Percentiles rank a stretch among this genome's conserved stretches.
Evolutionary conservation across 208 protist species (phyloP).

Genomic region (Leishmania mexicana): DNA sequence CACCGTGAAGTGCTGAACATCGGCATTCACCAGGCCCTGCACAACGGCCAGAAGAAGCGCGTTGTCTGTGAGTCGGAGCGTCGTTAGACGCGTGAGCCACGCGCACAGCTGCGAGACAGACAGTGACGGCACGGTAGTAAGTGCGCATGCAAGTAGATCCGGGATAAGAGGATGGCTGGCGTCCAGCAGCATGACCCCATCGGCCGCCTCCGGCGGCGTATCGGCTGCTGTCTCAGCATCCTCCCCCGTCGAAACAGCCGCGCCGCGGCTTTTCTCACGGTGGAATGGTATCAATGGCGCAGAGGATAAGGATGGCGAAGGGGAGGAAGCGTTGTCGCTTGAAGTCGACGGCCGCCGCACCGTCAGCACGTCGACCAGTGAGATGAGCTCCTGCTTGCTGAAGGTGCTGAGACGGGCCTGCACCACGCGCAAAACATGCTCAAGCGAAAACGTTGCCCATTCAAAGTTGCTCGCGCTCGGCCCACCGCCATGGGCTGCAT

Average conservation of each 20-base stretch:
- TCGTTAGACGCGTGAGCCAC: conserved; percentile 51
- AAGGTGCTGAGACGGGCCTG: conserved; percentile 48
- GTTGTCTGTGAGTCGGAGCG: conserved; percentile 39
- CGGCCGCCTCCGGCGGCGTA: neutral
- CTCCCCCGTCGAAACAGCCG: neutral
- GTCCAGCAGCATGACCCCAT: conserved; percentile 6
- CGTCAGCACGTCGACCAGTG: conserved; percentile 55
- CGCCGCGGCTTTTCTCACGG: neutral
- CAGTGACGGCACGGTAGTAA: conserved; percentile 25
- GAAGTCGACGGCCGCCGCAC: conserved; percentile 19
- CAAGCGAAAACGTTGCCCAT: conserved; percentile 30
- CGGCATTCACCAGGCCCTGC: conserved; percentile 9
- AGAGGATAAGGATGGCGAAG: neutral
- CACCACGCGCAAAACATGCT: conserved; percentile 29
- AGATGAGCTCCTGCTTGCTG: conserved; percentile 52
- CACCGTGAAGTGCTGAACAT: conserved; percentile 7
- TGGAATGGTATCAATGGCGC: neutral
- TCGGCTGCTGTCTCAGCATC: neutral
- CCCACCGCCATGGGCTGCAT: conserved; percentile 1
- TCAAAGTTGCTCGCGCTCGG: neutral
- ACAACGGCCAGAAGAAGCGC: conserved; percentile 34
- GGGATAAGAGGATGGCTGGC: conserved; percentile 18
- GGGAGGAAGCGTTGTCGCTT: neutral
- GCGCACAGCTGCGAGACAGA: conserved; percentile 54
- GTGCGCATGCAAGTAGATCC: conserved; percentile 24